phyloP scores from a whole-genome alignment of 2,329 filamentous ascomycete genomes.

The Blastomyces gilchristii region DNA sequence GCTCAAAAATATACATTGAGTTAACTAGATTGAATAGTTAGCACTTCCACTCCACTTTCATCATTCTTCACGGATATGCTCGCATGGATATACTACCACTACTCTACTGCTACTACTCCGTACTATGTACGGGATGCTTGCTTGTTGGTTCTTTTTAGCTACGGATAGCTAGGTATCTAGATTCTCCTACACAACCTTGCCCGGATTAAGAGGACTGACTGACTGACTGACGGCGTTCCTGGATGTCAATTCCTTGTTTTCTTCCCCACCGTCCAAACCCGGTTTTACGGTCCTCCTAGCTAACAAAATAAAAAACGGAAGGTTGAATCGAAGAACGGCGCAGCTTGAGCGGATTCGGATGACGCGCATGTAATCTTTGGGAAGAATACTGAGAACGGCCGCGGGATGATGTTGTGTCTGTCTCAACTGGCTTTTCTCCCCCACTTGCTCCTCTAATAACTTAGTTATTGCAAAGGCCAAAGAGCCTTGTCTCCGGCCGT shows the following conservation, averaged over 20 bases:
- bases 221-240: background rate
- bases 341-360: background rate
- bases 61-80: no score
- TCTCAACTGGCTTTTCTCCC: background rate
- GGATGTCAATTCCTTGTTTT: background rate
- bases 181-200: background rate
- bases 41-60: no score
- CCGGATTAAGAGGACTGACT: no score
- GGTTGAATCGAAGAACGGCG: background rate
- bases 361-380: background rate
- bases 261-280: background rate
- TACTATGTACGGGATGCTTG: no score
- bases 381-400: background rate
- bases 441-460: background rate
- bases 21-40: no score
- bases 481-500: background rate
- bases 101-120: no score
- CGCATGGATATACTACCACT: no score
- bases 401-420: background rate
- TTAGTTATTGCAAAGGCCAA: no score
- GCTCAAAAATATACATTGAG: no score
- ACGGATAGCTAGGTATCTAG: no score
- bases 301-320: no score
- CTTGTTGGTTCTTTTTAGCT: no score
- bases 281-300: background rate